A percentile compares a stretch with the other conserved stretches of the same genome.
Evolutionary conservation across 2,329 filamentous ascomycete species (phyloP).

Genomic region (Paraconiothyrium sp.): DNA sequence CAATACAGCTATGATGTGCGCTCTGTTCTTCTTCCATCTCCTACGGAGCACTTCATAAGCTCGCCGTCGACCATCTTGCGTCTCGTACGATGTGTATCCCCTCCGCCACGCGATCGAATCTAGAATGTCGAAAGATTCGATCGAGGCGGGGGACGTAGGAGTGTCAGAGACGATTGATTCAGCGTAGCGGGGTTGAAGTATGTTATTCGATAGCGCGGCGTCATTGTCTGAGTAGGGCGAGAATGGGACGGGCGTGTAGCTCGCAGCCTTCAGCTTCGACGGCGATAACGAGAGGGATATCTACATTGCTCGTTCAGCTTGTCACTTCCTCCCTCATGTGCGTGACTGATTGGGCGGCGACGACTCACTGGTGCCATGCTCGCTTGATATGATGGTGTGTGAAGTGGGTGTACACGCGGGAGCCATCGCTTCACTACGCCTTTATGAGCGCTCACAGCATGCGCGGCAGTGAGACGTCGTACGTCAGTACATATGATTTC

Average conservation of each 20-base stretch:
- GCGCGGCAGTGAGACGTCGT: conserved; percentile 37
- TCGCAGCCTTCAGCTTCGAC: conserved; percentile 26
- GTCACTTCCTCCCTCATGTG: neutral
- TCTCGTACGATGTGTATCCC: conserved; percentile 33
- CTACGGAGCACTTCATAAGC: conserved; percentile 17
- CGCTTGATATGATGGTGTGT: conserved; percentile 4
- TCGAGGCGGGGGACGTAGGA: conserved; percentile 46
- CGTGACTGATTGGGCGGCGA: conserved; percentile 26
- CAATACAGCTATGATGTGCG: conserved; percentile 28
- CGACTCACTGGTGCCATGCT: conserved; percentile 41
- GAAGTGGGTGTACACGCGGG: conserved; percentile 15
- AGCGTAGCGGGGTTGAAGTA: conserved; percentile 45
- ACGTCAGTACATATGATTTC: conserved; percentile 25
- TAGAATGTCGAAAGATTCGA: conserved; percentile 47
- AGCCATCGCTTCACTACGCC: conserved; percentile 22
- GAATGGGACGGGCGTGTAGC: conserved; percentile 32
- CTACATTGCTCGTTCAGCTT: conserved; percentile 4
- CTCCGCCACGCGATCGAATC: conserved; percentile 45
- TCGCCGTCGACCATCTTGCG: conserved; percentile 5
- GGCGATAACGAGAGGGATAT: conserved; percentile 23
- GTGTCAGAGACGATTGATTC: conserved; percentile 41
- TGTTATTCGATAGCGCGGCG: conserved; percentile 32
- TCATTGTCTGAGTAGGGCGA: conserved; percentile 41
- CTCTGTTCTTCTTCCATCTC: conserved; percentile 33
- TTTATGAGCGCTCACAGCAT: conserved; percentile 23